Base-by-base conservation (phyloP, 352 stramenopile genomes). In the Phytophthora ohioensis region DNA sequence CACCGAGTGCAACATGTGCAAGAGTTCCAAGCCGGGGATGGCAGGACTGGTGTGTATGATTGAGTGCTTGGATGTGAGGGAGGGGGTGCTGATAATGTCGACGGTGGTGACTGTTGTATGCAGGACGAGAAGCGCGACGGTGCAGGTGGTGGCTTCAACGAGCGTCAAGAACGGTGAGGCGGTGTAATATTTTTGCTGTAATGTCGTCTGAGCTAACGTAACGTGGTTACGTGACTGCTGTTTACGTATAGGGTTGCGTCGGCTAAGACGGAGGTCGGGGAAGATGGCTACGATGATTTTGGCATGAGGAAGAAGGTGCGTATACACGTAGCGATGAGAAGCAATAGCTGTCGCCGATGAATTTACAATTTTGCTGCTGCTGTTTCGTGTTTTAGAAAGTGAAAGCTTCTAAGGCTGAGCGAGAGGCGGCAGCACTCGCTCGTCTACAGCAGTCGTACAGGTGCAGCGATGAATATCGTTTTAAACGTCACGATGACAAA, bases 221-320 rank as follows among this genome's bases (percentile, higher is more conserved):
- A 27, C 32, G 36, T 12, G n/a, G 45, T 63, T 39, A 60, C 9
- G 56, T 57, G 56, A 46, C 36, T 45, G 36, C 31, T 58, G 30
- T 61, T 53, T 57, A 63, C 39, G 13, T 54, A 36, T 43, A 80
- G 88, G 1, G 86, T 91, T 57, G 81, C 89, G 4, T 94, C 87
- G 5, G 81, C 84, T 10, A 91, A 89, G 65, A 89, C 69, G 5
- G 89, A 96, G 71, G 81, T 96, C 10, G 89, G 78, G 6, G 87
- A 96, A 64, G 89, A 96, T 64, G 89, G 89, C 45, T 96, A 96
- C 75, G 89, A 96, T 61, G 89, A 96, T 66, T 96, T 96, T 71
- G 89, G 87, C 35, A 67, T 92, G 66, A 93, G 81, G 75, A 95
- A 93, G 64, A 93, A 92, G 80, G 81, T 91, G 42, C 2, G 67